Percentiles rank a stretch among this genome's conserved stretches.
phyloP scores from a whole-genome alignment of 164 flowering plant species.

The Vitis vinifera region ASM3070453v1 NC_081807.1:19805001-19805500 shows the following conservation, averaged over 20 bases:
- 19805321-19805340: background rate
- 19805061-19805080: conserved; percentile 30
- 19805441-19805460: conserved; percentile 51
- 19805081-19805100: conserved; percentile 43
- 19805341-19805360: conserved; percentile 40
- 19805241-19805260: background rate
- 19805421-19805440: conserved; percentile 48
- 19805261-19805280: conserved; percentile 2
- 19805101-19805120: conserved; percentile 43
- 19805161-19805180: background rate
- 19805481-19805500: conserved; percentile 56
- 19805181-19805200: background rate
- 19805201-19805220: too few relatives aligned
- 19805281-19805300: background rate
- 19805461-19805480: conserved; percentile 59
- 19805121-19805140: conserved; percentile 33
- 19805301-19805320: background rate
- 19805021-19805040: conserved; percentile 38
- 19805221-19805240: background rate
- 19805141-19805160: background rate
- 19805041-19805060: conserved; percentile 70
- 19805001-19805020: conserved; percentile 41
- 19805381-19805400: background rate
- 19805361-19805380: conserved; percentile 39
- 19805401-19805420: conserved; percentile 62